A percentile compares a stretch with the other conserved stretches of the same genome.
phyloP scores from a whole-genome alignment of 2,329 filamentous ascomycete species.

The Phaeosphaeriaceae sp. region DNA sequence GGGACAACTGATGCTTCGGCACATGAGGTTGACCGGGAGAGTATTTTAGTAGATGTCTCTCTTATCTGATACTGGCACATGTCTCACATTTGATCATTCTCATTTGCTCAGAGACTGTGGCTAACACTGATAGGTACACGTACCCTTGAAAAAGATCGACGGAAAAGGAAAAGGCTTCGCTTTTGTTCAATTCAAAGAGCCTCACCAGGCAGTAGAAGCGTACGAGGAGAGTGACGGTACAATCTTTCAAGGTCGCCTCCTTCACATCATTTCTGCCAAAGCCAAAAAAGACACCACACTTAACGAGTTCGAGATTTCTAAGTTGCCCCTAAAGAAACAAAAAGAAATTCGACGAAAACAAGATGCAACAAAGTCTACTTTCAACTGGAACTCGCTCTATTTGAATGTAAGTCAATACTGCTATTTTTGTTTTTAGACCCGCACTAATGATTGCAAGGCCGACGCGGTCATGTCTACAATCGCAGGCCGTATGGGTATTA shows the following conservation, averaged over 20 bases:
- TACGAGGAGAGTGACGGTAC: slow-evolving; percentile 81
- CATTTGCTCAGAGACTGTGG: slow-evolving; percentile 2
- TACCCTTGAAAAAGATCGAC: slow-evolving; percentile 73
- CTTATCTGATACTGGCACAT: slow-evolving; percentile 70
- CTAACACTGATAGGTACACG: slow-evolving; percentile 72
- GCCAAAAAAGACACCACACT: slow-evolving; percentile 81
- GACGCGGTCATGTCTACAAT: slow-evolving; percentile 93
- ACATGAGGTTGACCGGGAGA: slow-evolving; percentile 90
- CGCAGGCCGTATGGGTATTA: slow-evolving; percentile 82
- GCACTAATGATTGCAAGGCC: slow-evolving; percentile 42
- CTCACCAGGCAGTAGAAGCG: slow-evolving; percentile 76
- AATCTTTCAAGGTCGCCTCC: slow-evolving; percentile 87
- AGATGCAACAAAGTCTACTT: slow-evolving; percentile 76
- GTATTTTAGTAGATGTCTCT: slow-evolving; percentile 99
- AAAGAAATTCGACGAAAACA: slow-evolving; percentile 85
- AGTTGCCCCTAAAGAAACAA: slow-evolving; percentile 93
- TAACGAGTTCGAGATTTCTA: slow-evolving; percentile 88
- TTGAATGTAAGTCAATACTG: slow-evolving; percentile 71
- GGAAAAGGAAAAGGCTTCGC: slow-evolving; percentile 88
- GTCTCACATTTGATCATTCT: not conserved
- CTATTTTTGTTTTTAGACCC: not conserved
- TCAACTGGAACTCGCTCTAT: slow-evolving; percentile 99
- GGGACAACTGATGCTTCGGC: slow-evolving; percentile 97
- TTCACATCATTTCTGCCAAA: slow-evolving; percentile 87
- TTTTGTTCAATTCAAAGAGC: slow-evolving; percentile 78